Conservation (phyloP, 352 stramenopile species). For the Elongisporangium prolatum region DNA sequence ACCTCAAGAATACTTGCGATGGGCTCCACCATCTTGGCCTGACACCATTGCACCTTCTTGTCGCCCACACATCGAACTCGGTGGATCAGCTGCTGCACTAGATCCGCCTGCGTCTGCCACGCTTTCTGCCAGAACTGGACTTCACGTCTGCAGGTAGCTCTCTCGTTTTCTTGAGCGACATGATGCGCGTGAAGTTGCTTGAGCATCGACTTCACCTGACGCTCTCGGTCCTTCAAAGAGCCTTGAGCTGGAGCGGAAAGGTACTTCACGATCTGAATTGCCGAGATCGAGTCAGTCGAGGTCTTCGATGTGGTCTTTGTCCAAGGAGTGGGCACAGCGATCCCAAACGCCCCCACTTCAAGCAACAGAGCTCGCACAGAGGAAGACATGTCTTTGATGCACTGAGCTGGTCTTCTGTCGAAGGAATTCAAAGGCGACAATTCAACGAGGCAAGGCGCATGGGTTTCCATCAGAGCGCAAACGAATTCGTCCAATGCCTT, state of each 20-base stretch:
- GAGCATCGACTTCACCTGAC: constrained; percentile 26
- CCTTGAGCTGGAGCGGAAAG: constrained; percentile 8
- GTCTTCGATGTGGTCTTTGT: background rate
- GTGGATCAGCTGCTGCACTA: constrained; percentile 14
- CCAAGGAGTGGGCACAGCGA: constrained; percentile 15
- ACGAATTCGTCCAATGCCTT: constrained; percentile 12
- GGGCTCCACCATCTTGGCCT: constrained; percentile 17
- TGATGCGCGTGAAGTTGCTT: constrained; percentile 29
- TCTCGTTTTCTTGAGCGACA: constrained; percentile 18
- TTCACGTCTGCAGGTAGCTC: constrained; percentile 15
- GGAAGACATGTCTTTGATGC: background rate
- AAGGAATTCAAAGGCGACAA: background rate
- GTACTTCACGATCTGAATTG: constrained; percentile 19
- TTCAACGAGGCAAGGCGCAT: background rate
- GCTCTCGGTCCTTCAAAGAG: constrained; percentile 26
- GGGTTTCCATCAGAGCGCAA: constrained; percentile 5
- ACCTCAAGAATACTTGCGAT: constrained; percentile 20
- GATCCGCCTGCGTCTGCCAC: constrained; percentile 27
- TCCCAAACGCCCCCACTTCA: constrained; percentile 31
- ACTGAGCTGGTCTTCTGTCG: background rate
- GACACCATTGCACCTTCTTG: constrained; percentile 34
- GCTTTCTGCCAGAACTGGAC: constrained; percentile 26
- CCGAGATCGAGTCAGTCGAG: constrained; percentile 11
- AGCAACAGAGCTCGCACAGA: constrained; percentile 20
- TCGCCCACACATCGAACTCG: constrained; percentile 17